phyloP scores from a whole-genome alignment of 352 stramenopile species.

The Phytopythium oedochilum region DNA sequence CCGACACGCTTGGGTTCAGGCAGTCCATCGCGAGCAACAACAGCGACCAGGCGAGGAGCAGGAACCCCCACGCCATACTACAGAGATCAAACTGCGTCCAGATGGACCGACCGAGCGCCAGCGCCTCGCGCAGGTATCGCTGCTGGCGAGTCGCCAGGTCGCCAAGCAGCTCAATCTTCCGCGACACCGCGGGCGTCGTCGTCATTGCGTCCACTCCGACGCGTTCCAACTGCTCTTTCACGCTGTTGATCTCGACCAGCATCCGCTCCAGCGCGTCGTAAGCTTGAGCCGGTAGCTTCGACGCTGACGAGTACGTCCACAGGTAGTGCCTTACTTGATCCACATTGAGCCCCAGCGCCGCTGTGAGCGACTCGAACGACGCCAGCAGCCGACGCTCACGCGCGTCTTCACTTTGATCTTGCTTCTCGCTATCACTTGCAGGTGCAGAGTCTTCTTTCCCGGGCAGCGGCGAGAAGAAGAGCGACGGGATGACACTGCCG shows the following conservation, averaged over 20 bases:
- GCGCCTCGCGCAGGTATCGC: conserved; percentile 57
- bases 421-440: neutral
- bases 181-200: neutral
- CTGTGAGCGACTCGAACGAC: conserved; percentile 46
- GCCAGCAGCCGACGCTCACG: conserved; percentile 3
- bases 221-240: conserved; percentile 13
- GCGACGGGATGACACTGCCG: conserved; percentile 89
- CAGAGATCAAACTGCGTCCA: conserved; percentile 88
- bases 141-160: conserved; percentile 36
- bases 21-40: conserved; percentile 10
- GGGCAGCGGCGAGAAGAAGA: conserved; percentile 61
- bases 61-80: conserved; percentile 64
- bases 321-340: conserved; percentile 82
- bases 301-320: conserved; percentile 56
- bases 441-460: neutral
- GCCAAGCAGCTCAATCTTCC: conserved; percentile 22
- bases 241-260: conserved; percentile 28
- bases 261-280: conserved; percentile 55
- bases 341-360: conserved; percentile 77
- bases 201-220: neutral
- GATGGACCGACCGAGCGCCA: conserved; percentile 64
- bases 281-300: conserved; percentile 52
- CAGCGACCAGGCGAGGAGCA: conserved; percentile 41
- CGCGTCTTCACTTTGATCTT: neutral
- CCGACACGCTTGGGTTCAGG: neutral